Percentiles rank a stretch among this genome's conserved stretches.
Conservation (phyloP, 2,329 filamentous ascomycete genomes). For the Fusarium agapanthi region DNA sequence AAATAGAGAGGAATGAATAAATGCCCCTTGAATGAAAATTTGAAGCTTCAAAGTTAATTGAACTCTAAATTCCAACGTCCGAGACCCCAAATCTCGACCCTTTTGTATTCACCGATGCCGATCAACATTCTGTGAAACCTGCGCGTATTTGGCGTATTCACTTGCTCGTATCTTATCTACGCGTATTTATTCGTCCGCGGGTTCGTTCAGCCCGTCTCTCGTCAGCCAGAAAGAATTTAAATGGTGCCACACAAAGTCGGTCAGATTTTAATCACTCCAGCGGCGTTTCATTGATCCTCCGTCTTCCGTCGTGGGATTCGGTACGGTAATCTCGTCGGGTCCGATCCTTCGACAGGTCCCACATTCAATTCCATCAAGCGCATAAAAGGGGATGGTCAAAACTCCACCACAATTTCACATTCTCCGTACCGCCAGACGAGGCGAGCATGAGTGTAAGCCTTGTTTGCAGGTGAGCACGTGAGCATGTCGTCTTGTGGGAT, state of each 20-base stretch:
- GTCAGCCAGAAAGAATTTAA: not conserved
- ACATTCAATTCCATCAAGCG: not conserved
- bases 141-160: not conserved
- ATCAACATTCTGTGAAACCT: not conserved
- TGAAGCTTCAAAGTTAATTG: not conserved
- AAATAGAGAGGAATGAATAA: not conserved
- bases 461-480: not conserved
- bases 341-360: not conserved
- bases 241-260: not conserved
- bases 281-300: not conserved
- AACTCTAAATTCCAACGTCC: not conserved
- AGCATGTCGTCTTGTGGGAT: not conserved
- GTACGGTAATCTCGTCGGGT: not conserved
- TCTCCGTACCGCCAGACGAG: not conserved
- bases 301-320: not conserved
- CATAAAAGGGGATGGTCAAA: not conserved
- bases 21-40: not conserved
- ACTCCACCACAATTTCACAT: conserved; percentile 2
- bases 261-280: not conserved
- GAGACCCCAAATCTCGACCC: not conserved
- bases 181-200: not conserved
- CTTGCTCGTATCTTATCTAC: not conserved
- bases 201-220: not conserved
- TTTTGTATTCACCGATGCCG: not conserved
- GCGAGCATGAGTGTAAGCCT: not conserved